Evolutionary conservation across 2,329 filamentous ascomycete genomes (phyloP), one percentile per base, ranked within the genome.

Genomic region (Sporothrix mexicana): DNA sequence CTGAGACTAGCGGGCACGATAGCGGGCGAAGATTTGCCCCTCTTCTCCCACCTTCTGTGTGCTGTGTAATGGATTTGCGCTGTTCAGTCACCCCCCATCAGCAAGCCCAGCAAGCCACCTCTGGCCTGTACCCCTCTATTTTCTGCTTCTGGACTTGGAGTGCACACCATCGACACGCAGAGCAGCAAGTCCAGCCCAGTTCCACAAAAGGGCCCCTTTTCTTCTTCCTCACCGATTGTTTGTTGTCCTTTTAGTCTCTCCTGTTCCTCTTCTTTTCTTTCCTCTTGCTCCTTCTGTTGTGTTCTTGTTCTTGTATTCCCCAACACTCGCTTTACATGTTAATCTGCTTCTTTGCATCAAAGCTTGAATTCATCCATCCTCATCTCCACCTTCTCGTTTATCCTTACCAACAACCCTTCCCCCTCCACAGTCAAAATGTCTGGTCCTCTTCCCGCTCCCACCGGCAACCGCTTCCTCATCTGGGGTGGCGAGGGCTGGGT

Each of bases 401-500:
- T 25, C 41, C 15, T 43, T 49, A 3, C 59, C 61, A 13, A 25
- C 7, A 6, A 43, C 5, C 51, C 49, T 51, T 7, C 47, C 47
- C 13, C 51, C n/a, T n/a, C 2, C 5, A 36, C 36, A 23, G 17
- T 30, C 72, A 76, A 23, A 47, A 76, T 76, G 76, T 73, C 74
- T 69, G 77, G 79, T 41, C 47, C 79, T 62, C 61, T 66, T 12
- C 20, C 61, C 41, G 61, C 61, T 66, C 61, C 61, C 41, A 66
- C 61, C 61, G 73, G 77, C 61, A 80, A 82, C 77, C 83, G 84
- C 76, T 91, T 87, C 80, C 85, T 92, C 76, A 89, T 91, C 78
- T 91, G 89, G 89, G 89, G 90, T 72, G 88, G 85, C 76, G 83
- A 85, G 76, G 89, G 89, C 77, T 90, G 88, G 88, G 85, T 91